These are phyloP conservation scores for Pseudogymnoascus sp. DNA, from an alignment of 2,329 filamentous ascomycete species.

Conservation along the genomic window DNA sequence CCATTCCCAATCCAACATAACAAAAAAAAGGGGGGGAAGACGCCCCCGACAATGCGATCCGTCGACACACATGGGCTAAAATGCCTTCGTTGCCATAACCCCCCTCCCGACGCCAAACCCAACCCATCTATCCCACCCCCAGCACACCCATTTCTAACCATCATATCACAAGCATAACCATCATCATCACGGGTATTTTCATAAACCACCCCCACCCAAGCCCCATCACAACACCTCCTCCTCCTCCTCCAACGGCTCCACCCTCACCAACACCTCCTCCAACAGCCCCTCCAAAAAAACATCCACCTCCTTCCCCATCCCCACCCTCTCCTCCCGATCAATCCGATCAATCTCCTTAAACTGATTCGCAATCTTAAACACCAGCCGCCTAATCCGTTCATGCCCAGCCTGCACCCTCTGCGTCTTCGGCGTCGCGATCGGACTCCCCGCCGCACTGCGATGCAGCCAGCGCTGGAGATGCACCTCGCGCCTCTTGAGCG, in stretches of 20 bases:
- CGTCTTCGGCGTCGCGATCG: conserved; percentile 50
- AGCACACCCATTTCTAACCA: not conserved
- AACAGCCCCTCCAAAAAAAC: conserved; percentile 86
- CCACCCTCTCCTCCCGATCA: conserved; percentile 79
- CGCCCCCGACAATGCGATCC: not conserved
- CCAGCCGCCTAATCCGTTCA: conserved; percentile 71
- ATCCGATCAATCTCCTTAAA: conserved; percentile 87
- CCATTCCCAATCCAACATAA: not conserved
- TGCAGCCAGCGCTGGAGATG: conserved; percentile 43
- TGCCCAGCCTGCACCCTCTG: conserved; percentile 66
- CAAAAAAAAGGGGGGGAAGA: not conserved
- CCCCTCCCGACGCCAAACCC: not conserved
- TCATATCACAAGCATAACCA: not conserved
- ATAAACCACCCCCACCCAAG: not conserved
- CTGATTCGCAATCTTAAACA: conserved; percentile 72
- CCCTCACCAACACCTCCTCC: conserved; percentile 85
- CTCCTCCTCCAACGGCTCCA: conserved; percentile 80
- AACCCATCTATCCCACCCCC: not conserved
- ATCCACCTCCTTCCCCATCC: conserved; percentile 85
- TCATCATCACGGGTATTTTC: not conserved
- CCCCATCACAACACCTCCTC: conserved; percentile 30
- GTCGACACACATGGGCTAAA: conserved; percentile 1
- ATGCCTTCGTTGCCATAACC: not conserved
- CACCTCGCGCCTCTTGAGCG: conserved; percentile 69
- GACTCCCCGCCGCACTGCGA: conserved; percentile 32